Conservation (phyloP, 2,329 filamentous ascomycete genomes). For the Sphaerostilbella broomeana region DNA sequence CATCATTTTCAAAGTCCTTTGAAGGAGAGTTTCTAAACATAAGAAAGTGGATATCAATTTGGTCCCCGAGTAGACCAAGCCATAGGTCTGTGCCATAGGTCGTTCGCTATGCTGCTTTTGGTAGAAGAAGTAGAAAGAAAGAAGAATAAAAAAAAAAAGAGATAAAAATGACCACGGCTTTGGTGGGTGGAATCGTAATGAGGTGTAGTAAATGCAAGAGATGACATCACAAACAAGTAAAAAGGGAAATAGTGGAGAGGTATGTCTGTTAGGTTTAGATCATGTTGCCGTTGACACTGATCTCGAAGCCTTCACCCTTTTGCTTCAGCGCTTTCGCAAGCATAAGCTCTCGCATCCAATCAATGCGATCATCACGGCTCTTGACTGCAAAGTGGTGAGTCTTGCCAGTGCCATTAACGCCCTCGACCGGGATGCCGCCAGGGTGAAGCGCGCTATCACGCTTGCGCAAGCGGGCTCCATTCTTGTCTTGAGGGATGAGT, state of each 20-base stretch:
- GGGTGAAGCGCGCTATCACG: constrained; percentile 41
- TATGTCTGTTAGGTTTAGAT: constrained; percentile 38
- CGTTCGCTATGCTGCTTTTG: constrained; percentile 2
- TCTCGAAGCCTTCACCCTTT: constrained; percentile 76
- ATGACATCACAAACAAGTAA: constrained; percentile 7
- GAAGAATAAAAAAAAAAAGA: constrained; percentile 5
- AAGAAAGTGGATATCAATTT: constrained; percentile 7
- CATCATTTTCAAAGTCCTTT: constrained; percentile 4
- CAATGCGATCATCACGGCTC: constrained; percentile 80
- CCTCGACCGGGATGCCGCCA: constrained; percentile 31
- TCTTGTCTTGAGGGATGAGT: constrained; percentile 64
- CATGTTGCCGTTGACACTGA: constrained; percentile 75
- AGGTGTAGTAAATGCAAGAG: constrained; percentile 17
- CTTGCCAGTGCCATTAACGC: constrained; percentile 62
- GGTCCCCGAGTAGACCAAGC: not conserved
- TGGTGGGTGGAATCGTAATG: constrained; percentile 11
- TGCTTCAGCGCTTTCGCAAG: constrained; percentile 80
- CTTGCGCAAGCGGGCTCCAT: constrained; percentile 48
- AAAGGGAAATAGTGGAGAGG: not conserved
- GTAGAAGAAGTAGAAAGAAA: constrained; percentile 2
- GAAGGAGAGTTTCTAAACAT: constrained; percentile 13
- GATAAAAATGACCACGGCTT: not conserved
- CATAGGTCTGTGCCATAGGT: not conserved
- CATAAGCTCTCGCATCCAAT: constrained; percentile 96
- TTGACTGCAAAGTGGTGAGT: constrained; percentile 92